A percentile compares a stretch with the other conserved stretches of the same genome.
Evolutionary conservation across 768 basidiomycete species (phyloP).

Genomic region (Suillus tomentosus): DNA sequence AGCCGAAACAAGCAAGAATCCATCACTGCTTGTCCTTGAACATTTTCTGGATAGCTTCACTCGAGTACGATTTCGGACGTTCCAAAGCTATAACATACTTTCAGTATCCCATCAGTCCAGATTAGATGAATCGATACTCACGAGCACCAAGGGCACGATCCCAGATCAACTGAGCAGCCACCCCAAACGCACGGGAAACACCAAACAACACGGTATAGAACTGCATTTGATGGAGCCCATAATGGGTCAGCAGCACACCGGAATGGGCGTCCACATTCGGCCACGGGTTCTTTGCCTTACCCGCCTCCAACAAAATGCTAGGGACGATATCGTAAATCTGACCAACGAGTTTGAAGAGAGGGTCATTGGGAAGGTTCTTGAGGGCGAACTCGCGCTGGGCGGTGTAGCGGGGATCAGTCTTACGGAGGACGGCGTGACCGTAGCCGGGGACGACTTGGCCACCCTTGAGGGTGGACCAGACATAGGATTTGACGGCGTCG

Average conservation of each 20-base stretch:
- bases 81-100: conserved; percentile 62
- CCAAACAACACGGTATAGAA: conserved; percentile 98
- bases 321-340: conserved; percentile 90
- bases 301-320: conserved; percentile 87
- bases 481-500: conserved; percentile 88
- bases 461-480: conserved; percentile 91
- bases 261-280: conserved; percentile 99
- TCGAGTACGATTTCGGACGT: conserved; percentile 91
- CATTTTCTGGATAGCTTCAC: conserved; percentile 74
- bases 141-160: conserved; percentile 91
- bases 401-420: conserved; percentile 91
- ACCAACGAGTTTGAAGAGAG: conserved; percentile 92
- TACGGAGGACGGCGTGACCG: conserved; percentile 83
- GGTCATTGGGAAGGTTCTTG: conserved; percentile 83
- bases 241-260: conserved; percentile 83
- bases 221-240: conserved; percentile 87
- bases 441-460: conserved; percentile 96
- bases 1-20: background rate
- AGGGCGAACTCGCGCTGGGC: conserved; percentile 89
- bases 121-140: conserved; percentile 40
- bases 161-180: conserved; percentile 89
- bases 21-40: conserved; percentile 49
- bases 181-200: conserved; percentile 93
- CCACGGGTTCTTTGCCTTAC: conserved; percentile 93
- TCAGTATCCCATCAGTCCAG: background rate